Evolutionary conservation across 2,329 filamentous ascomycete species (phyloP), one percentile per base, ranked within the genome.

Genomic region (Alternaria viburni): DNA sequence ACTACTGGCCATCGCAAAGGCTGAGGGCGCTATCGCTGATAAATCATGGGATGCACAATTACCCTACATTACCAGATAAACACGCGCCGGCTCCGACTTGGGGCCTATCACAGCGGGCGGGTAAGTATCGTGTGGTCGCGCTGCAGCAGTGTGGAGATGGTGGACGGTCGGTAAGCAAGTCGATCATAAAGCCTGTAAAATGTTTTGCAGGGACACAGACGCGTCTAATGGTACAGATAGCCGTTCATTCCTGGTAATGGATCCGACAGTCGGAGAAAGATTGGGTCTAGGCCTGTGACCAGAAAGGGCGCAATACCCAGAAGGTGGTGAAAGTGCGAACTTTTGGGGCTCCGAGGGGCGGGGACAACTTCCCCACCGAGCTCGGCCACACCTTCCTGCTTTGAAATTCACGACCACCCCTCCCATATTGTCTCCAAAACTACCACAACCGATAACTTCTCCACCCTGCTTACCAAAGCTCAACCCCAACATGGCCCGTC

Each of bases 401-500:
- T 21, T 13, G 55, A 62, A 57, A 59, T 66, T 61, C 57, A 44
- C 50, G 7, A 54, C 6, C 54, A 54, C 65, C 62, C 59, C 60
- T 60, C 62, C 58, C 64, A 32, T 47, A 17, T 28, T 47, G 25
- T 23, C 52, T 10, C 11, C 47, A 47, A 6, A 23, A 25, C 59
- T 26, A 61, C 9, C 25, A 32, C 45, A 13, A 44, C 13, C 17
- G 44, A 23, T 43, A 32, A 41, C 50, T 21, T 30, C 30, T 58
- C 43, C 56, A 49, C 21, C 10, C 17, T 41, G 17, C 19, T 36
- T 26, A 51, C 15, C 12, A 47, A 50, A 56, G 30, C 52, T 44
- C 28, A 21, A 10, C 3, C 26, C 19, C 21, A 70, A 44, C 45
- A 94, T 94, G 91, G 88, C 85, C 25, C 89, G 89, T 63, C 89